phyloP scores from a whole-genome alignment of 2,329 filamentous ascomycete genomes.

The Aschersonia sp. region DNA sequence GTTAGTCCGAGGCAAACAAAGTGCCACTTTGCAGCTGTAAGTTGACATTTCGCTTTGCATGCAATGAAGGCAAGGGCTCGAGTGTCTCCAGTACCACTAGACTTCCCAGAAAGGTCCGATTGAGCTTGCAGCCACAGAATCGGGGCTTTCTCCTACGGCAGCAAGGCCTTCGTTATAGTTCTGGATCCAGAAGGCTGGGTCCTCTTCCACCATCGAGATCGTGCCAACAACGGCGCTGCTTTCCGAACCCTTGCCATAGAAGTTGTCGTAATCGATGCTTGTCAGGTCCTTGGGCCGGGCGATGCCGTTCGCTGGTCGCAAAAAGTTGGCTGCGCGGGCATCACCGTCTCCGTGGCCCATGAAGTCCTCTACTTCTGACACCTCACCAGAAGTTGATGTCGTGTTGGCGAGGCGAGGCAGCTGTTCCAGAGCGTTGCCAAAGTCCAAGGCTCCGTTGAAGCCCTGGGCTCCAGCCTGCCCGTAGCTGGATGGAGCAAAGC shows the following conservation, averaged over 20 bases:
- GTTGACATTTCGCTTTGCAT: not conserved
- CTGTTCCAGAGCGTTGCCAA: slow-evolving; percentile 36
- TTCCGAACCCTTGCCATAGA: slow-evolving; percentile 32
- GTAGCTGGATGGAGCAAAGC: slow-evolving; percentile 38
- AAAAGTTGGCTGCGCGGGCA: slow-evolving; percentile 28
- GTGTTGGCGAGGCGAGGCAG: slow-evolving; percentile 38
- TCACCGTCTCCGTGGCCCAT: slow-evolving; percentile 31
- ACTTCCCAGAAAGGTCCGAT: slow-evolving; percentile 21
- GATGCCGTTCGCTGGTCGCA: slow-evolving; percentile 31
- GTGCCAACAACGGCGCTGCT: slow-evolving; percentile 24
- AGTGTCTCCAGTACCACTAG: slow-evolving; percentile 7
- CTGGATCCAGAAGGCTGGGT: slow-evolving; percentile 33
- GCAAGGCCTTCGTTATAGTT: slow-evolving; percentile 26
- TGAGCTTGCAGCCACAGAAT: slow-evolving; percentile 15
- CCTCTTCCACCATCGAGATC: slow-evolving; percentile 35
- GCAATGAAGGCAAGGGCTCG: not conserved
- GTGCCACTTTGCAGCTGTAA: no score
- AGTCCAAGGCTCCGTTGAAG: slow-evolving; percentile 37
- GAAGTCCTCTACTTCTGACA: slow-evolving; percentile 51
- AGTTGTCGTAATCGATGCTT: slow-evolving; percentile 39
- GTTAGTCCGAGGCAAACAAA: no score
- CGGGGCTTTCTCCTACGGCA: slow-evolving; percentile 20
- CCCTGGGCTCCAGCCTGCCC: slow-evolving; percentile 36
- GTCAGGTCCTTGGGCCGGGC: slow-evolving; percentile 27
- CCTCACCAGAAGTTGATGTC: slow-evolving; percentile 50